Percentiles rank a stretch among this genome's conserved stretches.
Conservation (phyloP, 2,329 filamentous ascomycete species). For the Monosporascus sp. region DNA sequence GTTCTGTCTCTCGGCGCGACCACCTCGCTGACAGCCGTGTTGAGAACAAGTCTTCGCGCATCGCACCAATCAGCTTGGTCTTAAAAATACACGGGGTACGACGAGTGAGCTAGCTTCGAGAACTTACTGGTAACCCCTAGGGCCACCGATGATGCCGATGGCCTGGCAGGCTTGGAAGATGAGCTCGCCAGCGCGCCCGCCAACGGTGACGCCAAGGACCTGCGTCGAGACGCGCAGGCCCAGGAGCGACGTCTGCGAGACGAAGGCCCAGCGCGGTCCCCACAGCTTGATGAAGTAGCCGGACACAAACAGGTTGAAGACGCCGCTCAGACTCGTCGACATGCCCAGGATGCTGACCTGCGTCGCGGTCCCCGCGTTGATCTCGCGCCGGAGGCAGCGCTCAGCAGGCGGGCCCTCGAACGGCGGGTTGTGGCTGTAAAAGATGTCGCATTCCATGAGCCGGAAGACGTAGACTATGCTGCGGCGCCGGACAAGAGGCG, state of each 20-base stretch:
- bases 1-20: conserved; percentile 56
- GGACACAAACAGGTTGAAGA: conserved; percentile 60
- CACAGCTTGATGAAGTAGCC: conserved; percentile 62
- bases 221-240: conserved; percentile 59
- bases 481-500: neutral
- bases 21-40: conserved; percentile 62
- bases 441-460: conserved; percentile 66
- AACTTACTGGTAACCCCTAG: conserved; percentile 55
- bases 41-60: conserved; percentile 47
- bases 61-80: neutral
- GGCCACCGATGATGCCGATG: conserved; percentile 63
- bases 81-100: neutral
- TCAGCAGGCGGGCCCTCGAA: conserved; percentile 39
- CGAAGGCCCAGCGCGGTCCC: conserved; percentile 57
- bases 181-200: conserved; percentile 56
- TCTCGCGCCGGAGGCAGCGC: conserved; percentile 54
- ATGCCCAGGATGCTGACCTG: conserved; percentile 61
- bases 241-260: conserved; percentile 59
- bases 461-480: conserved; percentile 60
- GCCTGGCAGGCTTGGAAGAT: conserved; percentile 64
- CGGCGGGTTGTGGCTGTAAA: conserved; percentile 54
- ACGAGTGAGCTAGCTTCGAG: neutral
- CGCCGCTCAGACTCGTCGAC: conserved; percentile 61
- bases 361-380: conserved; percentile 58
- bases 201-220: conserved; percentile 57